Base-by-base conservation (phyloP, 495 filamentous ascomycete species). In the Aspergillus nidulans region DNA sequence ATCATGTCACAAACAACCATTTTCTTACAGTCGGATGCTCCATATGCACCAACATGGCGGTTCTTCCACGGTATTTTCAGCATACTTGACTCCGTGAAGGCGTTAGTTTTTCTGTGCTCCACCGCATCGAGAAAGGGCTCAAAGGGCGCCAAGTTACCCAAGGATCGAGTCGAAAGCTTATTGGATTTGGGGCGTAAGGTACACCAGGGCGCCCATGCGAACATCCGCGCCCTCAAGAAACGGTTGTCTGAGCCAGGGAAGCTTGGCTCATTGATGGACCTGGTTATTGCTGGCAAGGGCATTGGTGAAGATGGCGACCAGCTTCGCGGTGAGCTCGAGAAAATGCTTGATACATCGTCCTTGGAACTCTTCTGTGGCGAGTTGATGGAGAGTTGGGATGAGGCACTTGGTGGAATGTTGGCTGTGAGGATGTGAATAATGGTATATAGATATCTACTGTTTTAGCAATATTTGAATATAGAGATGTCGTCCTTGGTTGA, bases 341-440 rank as follows among this genome's bases (percentile, higher is more conserved):
- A 66, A n/a, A 64, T 63, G 18, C 30, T 76, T 32, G 69, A 75
- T 28, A 58, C 57, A 39, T 64, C 71, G 19, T 62, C 61, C 5
- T 47, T 77, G 44, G 75, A 78, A 52, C 15, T 77, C 34, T 74
- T 75, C 58, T 74, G 68, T 49, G 73, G 69, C 19, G 62, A 69
- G 39, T 54, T 78, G 60, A 74, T 71, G 66, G 74, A 78, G 45
- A 77, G 75, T 57, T 78, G 75, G 75, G 71, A 75, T 38, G 72
- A 75, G 40, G 73, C 62, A 13, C 65, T 78, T 21, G 66, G 69
- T 16, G 74, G 71, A 10, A 54, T 76, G 34, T 41, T 77, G 58
- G 42, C 43, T 6, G 69, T 75, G 39, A 69, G 52, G 38, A 49
- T 72, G 24, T 74, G 56, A 69, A 32, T 45, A 10, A 4, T 45